These are phyloP conservation scores for Suhomyces pyralidae DNA, from an alignment of 805 yeast species.

Conservation along the genomic window DNA sequence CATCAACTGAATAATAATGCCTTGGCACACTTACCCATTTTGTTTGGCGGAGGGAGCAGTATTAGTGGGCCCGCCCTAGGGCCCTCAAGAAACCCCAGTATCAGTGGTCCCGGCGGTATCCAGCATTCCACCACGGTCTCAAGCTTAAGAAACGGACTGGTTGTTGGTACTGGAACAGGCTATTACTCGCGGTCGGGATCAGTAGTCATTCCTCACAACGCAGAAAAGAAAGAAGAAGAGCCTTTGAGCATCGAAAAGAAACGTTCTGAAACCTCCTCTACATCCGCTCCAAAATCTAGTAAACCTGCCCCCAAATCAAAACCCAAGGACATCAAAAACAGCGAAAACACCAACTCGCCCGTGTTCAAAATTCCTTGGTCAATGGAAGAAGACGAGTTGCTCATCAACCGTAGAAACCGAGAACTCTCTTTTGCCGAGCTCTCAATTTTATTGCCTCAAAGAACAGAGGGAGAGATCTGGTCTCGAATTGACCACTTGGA, in stretches of 20 bases:
- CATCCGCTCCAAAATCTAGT: background rate
- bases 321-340: background rate
- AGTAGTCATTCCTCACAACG: slow-evolving; percentile 33
- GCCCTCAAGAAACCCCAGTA: slow-evolving; percentile 36
- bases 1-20: slow-evolving; percentile 39
- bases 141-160: slow-evolving; percentile 40
- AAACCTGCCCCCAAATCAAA: background rate
- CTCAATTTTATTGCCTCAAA: slow-evolving; percentile 65
- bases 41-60: slow-evolving; percentile 40
- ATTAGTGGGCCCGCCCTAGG: slow-evolving; percentile 26
- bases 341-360: slow-evolving; percentile 10
- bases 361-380: slow-evolving; percentile 44
- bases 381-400: slow-evolving; percentile 70
- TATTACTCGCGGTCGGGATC: slow-evolving; percentile 37
- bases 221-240: slow-evolving; percentile 27
- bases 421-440: slow-evolving; percentile 71
- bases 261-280: background rate
- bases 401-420: slow-evolving; percentile 50
- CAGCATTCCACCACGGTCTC: slow-evolving; percentile 34
- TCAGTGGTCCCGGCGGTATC: slow-evolving; percentile 35
- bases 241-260: slow-evolving; percentile 16
- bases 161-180: slow-evolving; percentile 28
- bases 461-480: slow-evolving; percentile 74
- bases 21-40: slow-evolving; percentile 41
- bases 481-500: slow-evolving; percentile 52